These are phyloP conservation scores for Hypoxylon trugodes DNA, from an alignment of 495 filamentous ascomycete genomes.

Conservation along the genomic window DNA sequence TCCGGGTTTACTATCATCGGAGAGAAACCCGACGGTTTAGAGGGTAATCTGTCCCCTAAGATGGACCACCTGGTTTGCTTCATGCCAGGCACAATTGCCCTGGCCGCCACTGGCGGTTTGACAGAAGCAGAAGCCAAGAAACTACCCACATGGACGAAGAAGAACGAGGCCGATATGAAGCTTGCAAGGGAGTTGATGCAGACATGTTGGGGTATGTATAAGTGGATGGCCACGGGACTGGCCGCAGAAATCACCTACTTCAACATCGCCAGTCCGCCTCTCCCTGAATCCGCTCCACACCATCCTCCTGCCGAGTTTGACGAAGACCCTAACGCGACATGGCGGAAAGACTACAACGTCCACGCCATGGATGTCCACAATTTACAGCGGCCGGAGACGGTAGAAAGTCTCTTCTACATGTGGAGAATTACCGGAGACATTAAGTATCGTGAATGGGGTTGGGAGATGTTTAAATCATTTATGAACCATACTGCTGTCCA, in stretches of 20 bases:
- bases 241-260: slow-evolving; percentile 95
- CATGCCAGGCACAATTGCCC: slow-evolving; percentile 93
- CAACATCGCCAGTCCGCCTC: slow-evolving; percentile 70
- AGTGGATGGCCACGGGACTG: slow-evolving; percentile 83
- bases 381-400: slow-evolving; percentile 93
- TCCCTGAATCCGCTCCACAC: slow-evolving; percentile 61
- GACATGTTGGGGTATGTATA: slow-evolving; percentile 98
- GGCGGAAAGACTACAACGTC: slow-evolving; percentile 80
- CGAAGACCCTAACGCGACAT: slow-evolving; percentile 61
- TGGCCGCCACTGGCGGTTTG: slow-evolving; percentile 82
- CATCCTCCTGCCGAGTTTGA: slow-evolving; percentile 57
- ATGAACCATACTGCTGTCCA: slow-evolving; percentile 79
- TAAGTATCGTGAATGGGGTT: slow-evolving; percentile 95
- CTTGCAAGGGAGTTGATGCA: slow-evolving; percentile 91
- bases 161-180: slow-evolving; percentile 85
- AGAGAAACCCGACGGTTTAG: slow-evolving; percentile 81
- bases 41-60: slow-evolving; percentile 73
- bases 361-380: slow-evolving; percentile 84
- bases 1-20: slow-evolving; percentile 84
- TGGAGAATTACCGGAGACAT: slow-evolving; percentile 95
- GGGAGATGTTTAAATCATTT: slow-evolving; percentile 97
- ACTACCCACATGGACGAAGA: slow-evolving; percentile 72
- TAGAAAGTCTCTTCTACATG: slow-evolving; percentile 97
- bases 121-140: slow-evolving; percentile 77
- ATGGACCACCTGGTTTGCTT: slow-evolving; percentile 99